Conservation (phyloP, 2,329 filamentous ascomycete species). For the Cladorrhinum sp. region DNA sequence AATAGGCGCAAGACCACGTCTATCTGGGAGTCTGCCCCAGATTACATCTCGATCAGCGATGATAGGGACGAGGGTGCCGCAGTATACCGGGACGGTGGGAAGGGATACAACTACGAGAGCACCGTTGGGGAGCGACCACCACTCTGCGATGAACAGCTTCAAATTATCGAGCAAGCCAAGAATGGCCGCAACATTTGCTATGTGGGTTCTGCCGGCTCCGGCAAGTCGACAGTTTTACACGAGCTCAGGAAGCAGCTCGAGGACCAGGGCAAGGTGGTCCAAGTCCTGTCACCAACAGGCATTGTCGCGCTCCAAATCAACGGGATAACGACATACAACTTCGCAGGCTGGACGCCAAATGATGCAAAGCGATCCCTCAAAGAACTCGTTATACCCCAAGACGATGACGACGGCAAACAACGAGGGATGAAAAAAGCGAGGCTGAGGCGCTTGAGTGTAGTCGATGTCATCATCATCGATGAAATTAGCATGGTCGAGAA, state of each 20-base stretch:
- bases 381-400: constrained; percentile 26
- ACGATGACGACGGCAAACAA: neutral
- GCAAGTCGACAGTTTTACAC: constrained; percentile 56
- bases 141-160: constrained; percentile 47
- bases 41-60: neutral
- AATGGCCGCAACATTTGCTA: constrained; percentile 59
- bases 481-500: constrained; percentile 66
- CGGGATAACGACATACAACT: constrained; percentile 56
- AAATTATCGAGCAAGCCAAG: constrained; percentile 49
- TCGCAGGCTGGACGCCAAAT: constrained; percentile 53
- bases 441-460: constrained; percentile 38
- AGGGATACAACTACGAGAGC: neutral
- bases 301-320: constrained; percentile 55
- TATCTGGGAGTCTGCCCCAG: neutral
- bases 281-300: constrained; percentile 59
- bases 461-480: constrained; percentile 60
- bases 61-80: neutral
- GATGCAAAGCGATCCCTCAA: constrained; percentile 42
- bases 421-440: constrained; percentile 28
- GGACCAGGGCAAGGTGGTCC: constrained; percentile 37
- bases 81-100: too few species aligned
- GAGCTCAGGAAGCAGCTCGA: constrained; percentile 42
- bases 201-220: constrained; percentile 60
- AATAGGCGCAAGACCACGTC: neutral
- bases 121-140: neutral